Evolutionary conservation across 2,329 filamentous ascomycete species (phyloP).

Genomic region (Xylaria sp.): DNA sequence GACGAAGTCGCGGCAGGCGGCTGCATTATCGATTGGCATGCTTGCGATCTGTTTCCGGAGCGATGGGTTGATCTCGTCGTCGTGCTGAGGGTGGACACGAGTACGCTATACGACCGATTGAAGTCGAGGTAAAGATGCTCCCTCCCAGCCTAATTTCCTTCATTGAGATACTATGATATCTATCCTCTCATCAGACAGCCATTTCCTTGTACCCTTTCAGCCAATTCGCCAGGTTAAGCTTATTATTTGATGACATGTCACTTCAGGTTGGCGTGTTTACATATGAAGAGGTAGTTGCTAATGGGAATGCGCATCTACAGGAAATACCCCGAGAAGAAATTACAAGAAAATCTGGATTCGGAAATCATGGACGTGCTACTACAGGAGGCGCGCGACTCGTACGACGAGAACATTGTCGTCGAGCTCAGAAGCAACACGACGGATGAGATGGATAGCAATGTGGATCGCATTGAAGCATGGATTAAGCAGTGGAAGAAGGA

Average conservation of each 20-base stretch:
- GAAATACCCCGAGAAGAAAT: slow-evolving; percentile 82
- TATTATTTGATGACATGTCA: neutral
- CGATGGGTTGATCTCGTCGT: slow-evolving; percentile 96
- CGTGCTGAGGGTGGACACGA: slow-evolving; percentile 82
- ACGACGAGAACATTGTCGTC: slow-evolving; percentile 85
- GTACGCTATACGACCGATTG: slow-evolving; percentile 82
- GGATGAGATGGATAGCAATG: slow-evolving; percentile 87
- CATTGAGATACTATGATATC: no score
- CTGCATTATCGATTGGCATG: slow-evolving; percentile 96
- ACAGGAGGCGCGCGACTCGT: slow-evolving; percentile 87
- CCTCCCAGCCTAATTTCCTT: neutral
- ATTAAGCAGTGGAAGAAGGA: slow-evolving; percentile 80
- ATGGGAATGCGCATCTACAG: slow-evolving; percentile 46
- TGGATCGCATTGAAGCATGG: slow-evolving; percentile 85
- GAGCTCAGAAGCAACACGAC: slow-evolving; percentile 82
- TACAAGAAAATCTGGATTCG: slow-evolving; percentile 94
- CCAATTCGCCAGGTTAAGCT: neutral
- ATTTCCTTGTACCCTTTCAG: neutral
- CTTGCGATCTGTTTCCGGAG: slow-evolving; percentile 91
- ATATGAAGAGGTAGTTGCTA: neutral
- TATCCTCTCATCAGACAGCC: no score
- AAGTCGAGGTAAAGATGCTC: slow-evolving; percentile 67
- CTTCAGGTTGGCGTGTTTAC: neutral
- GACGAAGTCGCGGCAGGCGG: slow-evolving; percentile 79
- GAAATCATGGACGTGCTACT: slow-evolving; percentile 97